These are phyloP conservation scores for Coniochaeta pulveracea DNA, from an alignment of 2,329 filamentous ascomycete species.

Conservation along the genomic window DNA sequence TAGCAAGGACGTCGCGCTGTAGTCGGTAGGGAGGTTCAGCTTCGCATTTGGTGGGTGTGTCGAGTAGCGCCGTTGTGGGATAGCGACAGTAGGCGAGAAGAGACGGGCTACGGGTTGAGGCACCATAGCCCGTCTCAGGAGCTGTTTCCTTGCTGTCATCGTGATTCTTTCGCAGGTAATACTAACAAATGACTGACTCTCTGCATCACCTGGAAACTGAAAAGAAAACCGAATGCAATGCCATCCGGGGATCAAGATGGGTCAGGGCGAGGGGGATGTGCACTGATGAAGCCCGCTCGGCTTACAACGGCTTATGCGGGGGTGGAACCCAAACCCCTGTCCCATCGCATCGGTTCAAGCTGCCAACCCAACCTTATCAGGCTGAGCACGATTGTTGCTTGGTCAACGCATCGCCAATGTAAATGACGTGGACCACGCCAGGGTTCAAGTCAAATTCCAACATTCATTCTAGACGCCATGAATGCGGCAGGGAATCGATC, in stretches of 20 bases:
- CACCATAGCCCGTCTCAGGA: constrained; percentile 1
- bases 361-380: constrained; percentile 2
- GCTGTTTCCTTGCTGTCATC: not conserved
- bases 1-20: constrained; percentile 68
- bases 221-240: not conserved
- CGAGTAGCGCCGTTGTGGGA: constrained; percentile 30
- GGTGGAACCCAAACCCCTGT: not conserved
- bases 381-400: not conserved
- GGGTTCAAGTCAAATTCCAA: not conserved
- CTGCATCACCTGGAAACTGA: not conserved
- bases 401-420: constrained; percentile 2
- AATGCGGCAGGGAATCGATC: too few relatives aligned
- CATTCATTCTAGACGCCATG: too few relatives aligned
- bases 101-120: not conserved
- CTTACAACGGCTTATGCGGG: constrained; percentile 1
- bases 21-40: constrained; percentile 83
- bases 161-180: not conserved
- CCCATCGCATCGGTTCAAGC: not conserved
- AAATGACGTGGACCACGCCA: constrained; percentile 4
- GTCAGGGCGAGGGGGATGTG: constrained; percentile 2
- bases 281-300: constrained; percentile 1
- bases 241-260: too few relatives aligned
- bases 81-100: too few relatives aligned
- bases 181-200: not conserved
- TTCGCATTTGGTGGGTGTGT: constrained; percentile 47